These are phyloP conservation scores for Arxiozyma slooffiae DNA, from an alignment of 1,139 yeast genomes.

Conservation along the genomic window DNA sequence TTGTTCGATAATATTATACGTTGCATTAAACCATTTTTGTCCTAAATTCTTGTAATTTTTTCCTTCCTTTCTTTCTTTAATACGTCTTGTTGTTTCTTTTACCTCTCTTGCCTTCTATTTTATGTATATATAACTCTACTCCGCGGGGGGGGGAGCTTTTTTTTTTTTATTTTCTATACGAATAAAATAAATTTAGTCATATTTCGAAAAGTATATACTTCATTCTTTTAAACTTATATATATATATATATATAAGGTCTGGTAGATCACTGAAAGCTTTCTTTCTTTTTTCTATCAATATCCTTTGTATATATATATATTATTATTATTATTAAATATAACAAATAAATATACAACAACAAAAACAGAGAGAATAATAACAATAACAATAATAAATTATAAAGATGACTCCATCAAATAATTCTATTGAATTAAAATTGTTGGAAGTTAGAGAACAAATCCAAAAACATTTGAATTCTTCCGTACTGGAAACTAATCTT, in stretches of 20 bases:
- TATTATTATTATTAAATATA: no score
- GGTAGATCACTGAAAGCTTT: not conserved
- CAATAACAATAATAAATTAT: not conserved
- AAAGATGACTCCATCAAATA: slow-evolving; percentile 6
- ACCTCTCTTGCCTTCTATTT: not conserved
- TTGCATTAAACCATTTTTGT: no score
- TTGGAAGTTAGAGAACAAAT: slow-evolving; percentile 11
- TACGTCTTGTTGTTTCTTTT: not conserved
- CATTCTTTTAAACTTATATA: not conserved
- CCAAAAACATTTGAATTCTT: slow-evolving; percentile 9
- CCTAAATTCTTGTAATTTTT: no score
- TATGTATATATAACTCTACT: not conserved
- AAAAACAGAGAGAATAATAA: no score
- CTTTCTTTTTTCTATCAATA: not conserved
- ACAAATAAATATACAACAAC: not conserved
- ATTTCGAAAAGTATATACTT: not conserved
- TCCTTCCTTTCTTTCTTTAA: no score
- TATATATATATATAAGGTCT: no score
- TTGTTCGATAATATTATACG: no score
- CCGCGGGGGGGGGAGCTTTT: no score
- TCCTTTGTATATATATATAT: no score
- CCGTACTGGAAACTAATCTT: slow-evolving; percentile 9
- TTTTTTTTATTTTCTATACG: no score
- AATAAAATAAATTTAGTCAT: not conserved
- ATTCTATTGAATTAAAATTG: slow-evolving; percentile 6